Conservation (phyloP, 176 grass and related monocot genomes). For the Luzula sylvatica region DNA sequence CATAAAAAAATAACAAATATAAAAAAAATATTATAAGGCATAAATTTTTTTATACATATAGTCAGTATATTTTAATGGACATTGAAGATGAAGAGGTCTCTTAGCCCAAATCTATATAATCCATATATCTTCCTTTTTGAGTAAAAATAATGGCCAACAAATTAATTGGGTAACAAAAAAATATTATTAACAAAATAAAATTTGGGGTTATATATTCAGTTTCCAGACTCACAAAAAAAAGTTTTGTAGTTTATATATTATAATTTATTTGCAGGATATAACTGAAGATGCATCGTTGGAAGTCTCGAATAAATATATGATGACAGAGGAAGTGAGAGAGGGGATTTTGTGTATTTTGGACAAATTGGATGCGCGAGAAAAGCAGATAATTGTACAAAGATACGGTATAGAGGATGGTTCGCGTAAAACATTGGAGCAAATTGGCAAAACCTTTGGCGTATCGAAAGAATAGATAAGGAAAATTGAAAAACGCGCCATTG, state of each 20-base stretch:
- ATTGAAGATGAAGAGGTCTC: no score
- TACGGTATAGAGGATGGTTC: conserved; percentile 60
- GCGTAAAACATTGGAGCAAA: conserved; percentile 59
- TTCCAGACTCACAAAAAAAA: not conserved
- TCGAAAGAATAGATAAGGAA: conserved; percentile 83
- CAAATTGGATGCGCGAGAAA: conserved; percentile 45
- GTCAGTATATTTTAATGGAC: no score
- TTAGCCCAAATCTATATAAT: no score
- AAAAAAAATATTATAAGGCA: no score
- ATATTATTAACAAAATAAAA: no score
- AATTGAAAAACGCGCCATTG: conserved; percentile 60
- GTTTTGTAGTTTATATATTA: not conserved
- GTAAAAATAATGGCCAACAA: no score
- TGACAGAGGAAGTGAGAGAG: conserved; percentile 37
- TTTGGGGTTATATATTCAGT: conserved; percentile 2
- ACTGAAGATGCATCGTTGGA: conserved; percentile 33
- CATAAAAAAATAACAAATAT: no score
- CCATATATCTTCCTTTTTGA: no score
- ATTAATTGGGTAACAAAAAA: no score
- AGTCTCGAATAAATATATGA: conserved; percentile 31
- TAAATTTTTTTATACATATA: no score
- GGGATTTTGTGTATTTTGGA: conserved; percentile 44
- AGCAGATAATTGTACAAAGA: conserved; percentile 36
- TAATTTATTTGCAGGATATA: conserved; percentile 43
- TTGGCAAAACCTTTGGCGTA: conserved; percentile 50